Percentiles rank a stretch among this genome's conserved stretches.
phyloP scores from a whole-genome alignment of 2,329 filamentous ascomycete genomes.

The Aspergillus pseudoglaucus region DNA sequence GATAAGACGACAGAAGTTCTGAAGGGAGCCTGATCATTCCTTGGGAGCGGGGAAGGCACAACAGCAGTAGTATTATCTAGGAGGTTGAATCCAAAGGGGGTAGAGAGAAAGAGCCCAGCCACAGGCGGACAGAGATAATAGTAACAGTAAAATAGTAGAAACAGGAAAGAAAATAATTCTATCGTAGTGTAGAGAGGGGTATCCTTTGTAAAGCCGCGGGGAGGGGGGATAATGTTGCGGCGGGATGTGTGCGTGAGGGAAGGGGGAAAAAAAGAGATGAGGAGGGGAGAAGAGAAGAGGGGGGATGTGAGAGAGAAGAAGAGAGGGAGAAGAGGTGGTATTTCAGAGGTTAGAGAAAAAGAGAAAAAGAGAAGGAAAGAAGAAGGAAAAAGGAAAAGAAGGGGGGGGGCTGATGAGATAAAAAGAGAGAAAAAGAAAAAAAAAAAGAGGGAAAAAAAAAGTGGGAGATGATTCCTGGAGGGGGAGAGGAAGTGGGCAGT shows the following conservation, averaged over 20 bases:
- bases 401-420: slow-evolving; percentile 6
- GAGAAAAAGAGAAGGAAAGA: slow-evolving; percentile 17
- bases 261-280: slow-evolving; percentile 9
- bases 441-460: background rate
- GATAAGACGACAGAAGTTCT: slow-evolving; percentile 34
- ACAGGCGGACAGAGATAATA: slow-evolving; percentile 27
- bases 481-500: background rate
- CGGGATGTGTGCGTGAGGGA: slow-evolving; percentile 8
- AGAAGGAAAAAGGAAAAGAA: slow-evolving; percentile 10
- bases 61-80: slow-evolving; percentile 9
- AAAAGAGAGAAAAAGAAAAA: slow-evolving; percentile 10
- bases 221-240: slow-evolving; percentile 9
- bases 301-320: slow-evolving; percentile 13
- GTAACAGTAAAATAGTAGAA: background rate
- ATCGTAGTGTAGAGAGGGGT: slow-evolving; percentile 13
- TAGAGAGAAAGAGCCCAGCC: slow-evolving; percentile 26
- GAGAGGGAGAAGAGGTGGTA: slow-evolving; percentile 10
- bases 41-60: slow-evolving; percentile 22
- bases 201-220: slow-evolving; percentile 8
- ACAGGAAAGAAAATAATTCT: slow-evolving; percentile 4
- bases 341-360: slow-evolving; percentile 1
- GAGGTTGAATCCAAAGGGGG: slow-evolving; percentile 17
- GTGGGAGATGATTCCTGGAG: slow-evolving; percentile 3
- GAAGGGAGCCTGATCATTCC: slow-evolving; percentile 40
- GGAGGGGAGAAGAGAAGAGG: slow-evolving; percentile 10